phyloP scores from a whole-genome alignment of 768 basidiomycete species.

The Leccinum subgranulosum region DNA sequence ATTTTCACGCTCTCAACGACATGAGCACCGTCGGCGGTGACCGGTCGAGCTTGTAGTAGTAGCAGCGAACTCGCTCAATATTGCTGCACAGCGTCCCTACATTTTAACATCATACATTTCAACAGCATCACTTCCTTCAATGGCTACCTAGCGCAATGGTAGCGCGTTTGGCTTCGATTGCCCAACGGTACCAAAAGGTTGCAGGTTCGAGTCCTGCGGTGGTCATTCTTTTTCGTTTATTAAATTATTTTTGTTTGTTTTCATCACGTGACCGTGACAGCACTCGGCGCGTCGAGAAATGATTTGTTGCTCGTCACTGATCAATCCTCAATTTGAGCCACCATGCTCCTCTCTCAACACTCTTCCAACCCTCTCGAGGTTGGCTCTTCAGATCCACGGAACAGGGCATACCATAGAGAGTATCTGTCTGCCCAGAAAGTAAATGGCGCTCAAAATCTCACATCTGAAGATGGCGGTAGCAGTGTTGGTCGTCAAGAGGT shows the following conservation, averaged over 20 bases:
- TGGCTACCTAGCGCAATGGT: constrained; percentile 90
- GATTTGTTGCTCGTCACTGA: background rate
- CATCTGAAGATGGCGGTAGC: constrained; percentile 53
- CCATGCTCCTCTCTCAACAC: constrained; percentile 55
- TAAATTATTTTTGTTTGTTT: background rate
- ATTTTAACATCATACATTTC: background rate
- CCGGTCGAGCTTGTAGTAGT: constrained; percentile 14
- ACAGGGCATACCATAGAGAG: constrained; percentile 42
- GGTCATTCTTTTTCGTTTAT: constrained; percentile 46
- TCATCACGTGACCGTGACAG: constrained; percentile 23
- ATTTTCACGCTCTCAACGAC: constrained; percentile 28
- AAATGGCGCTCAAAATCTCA: constrained; percentile 29
- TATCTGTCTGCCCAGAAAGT: constrained; percentile 36
- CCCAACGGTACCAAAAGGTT: constrained; percentile 82
- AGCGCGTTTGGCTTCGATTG: constrained; percentile 94
- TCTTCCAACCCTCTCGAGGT: constrained; percentile 74
- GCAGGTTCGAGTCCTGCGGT: constrained; percentile 97
- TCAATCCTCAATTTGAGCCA: background rate
- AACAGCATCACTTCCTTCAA: background rate
- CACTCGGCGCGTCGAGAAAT: constrained; percentile 2
- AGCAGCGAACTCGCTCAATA: constrained; percentile 21
- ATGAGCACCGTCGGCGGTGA: constrained; percentile 21
- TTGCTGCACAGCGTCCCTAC: background rate
- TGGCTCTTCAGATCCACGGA: constrained; percentile 56
- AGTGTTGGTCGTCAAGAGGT: constrained; percentile 39